Base-by-base conservation (phyloP, 1,284 basidiomycete species). In the Butyriboletus appendiculatus region DNA sequence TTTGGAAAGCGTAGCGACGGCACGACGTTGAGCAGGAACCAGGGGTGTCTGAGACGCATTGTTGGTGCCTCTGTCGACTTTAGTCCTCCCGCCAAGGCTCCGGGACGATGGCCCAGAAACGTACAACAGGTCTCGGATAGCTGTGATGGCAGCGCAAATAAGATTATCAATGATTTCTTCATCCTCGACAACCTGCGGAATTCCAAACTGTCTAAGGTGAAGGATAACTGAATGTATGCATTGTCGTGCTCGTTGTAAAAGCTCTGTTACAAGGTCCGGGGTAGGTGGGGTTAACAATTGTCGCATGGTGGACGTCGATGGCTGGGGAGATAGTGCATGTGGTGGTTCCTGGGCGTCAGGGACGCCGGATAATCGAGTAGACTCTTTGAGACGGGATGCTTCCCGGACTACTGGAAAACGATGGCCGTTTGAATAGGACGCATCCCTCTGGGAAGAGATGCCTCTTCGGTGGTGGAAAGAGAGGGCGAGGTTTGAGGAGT, bases 1-100 rank as follows among this genome's bases (percentile, higher is more conserved):
- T 52, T 73, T 72, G 39, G 70, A 72, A 24, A 73, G 65, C 2
- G 72, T 72, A 3, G 72, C 70, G 42, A 73, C 64, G 22, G 63
- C 62, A 24, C 71, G 70, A 42, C 70, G 68, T 45, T 72, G 71
- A 14, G 71, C 72, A 35, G 71, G 65, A 34, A 72, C 48, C 26
- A 73, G 50, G n/a, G 71, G 62, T 28, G 67, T 72, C 28, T 72
- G 70, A 32, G 71, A 70, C 2, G 65, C 70, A 28, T 62, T 66
- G 15, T 57, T 68, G 5, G 61, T 50, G 28, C 41, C 45, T 26
- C 55, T 52, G 40, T 62, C 62, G 28, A 50, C 26, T 46, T 47
- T 59, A 43, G 28, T 59, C 55, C 53, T 62, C 37, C 58, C 50
- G 18, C 56, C 56, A 30, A 67, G 32, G 24, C 59, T 59, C 16